Evolutionary conservation across 2,329 filamentous ascomycete genomes (phyloP).

Genomic region (Ceratocystis harringtonii): DNA sequence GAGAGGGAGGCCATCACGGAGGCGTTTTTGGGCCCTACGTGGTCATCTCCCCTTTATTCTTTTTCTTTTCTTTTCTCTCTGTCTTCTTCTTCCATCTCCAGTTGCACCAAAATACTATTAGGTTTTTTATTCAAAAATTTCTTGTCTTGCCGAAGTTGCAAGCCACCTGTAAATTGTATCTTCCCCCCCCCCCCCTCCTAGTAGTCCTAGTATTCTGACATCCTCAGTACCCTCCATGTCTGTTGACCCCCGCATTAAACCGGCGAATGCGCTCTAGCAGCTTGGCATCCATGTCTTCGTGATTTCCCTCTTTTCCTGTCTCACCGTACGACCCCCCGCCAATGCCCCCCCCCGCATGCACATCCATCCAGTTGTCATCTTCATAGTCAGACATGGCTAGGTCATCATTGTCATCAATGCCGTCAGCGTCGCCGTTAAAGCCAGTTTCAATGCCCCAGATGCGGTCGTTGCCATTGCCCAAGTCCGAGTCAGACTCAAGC

Average conservation of each 20-base stretch:
- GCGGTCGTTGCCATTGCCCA: conserved; percentile 29
- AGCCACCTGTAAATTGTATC: background rate
- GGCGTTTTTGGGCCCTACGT: background rate
- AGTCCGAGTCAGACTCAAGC: conserved; percentile 44
- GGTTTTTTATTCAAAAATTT: no score
- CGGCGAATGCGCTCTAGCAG: conserved; percentile 20
- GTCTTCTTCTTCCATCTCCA: background rate
- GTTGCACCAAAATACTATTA: no score
- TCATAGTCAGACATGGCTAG: conserved; percentile 27
- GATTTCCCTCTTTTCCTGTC: background rate
- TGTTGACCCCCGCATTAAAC: conserved; percentile 16
- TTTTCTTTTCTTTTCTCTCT: background rate
- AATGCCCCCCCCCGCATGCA: background rate
- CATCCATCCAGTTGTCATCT: conserved; percentile 25
- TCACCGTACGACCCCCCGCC: background rate
- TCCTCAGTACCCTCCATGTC: conserved; percentile 10
- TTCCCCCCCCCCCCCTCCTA: no score
- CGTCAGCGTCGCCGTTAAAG: conserved; percentile 37
- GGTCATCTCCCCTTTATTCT: background rate
- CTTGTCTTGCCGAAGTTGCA: background rate
- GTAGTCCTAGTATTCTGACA: background rate
- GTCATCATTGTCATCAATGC: conserved; percentile 26
- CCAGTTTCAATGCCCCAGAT: conserved; percentile 32
- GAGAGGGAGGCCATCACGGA: background rate
- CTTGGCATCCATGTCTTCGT: conserved; percentile 20